Conservation (phyloP, 768 basidiomycete species). For the Collybia mongolica region DNA sequence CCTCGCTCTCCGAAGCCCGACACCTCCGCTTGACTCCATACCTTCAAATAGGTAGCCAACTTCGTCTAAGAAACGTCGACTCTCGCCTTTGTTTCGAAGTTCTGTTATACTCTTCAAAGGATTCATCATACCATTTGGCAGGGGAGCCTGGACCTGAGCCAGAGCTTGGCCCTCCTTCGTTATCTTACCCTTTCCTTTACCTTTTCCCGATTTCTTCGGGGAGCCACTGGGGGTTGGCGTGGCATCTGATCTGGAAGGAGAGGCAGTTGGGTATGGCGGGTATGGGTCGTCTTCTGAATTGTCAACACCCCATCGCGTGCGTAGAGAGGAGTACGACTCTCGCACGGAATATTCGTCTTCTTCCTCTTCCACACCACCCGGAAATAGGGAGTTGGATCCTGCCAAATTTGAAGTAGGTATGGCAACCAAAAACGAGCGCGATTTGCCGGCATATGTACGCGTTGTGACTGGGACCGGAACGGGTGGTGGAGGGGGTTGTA, state of each 20-base stretch:
- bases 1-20: slow-evolving; percentile 70
- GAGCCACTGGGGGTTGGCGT: slow-evolving; percentile 34
- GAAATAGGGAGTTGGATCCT: slow-evolving; percentile 7
- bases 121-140: slow-evolving; percentile 66
- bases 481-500: slow-evolving; percentile 23
- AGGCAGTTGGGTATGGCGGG: slow-evolving; percentile 22
- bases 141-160: slow-evolving; percentile 11
- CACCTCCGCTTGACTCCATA: slow-evolving; percentile 48
- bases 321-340: slow-evolving; percentile 77
- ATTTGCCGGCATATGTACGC: slow-evolving; percentile 72
- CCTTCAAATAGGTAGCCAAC: slow-evolving; percentile 86
- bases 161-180: slow-evolving; percentile 12
- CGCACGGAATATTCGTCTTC: slow-evolving; percentile 52
- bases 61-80: slow-evolving; percentile 77
- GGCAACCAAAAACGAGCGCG: slow-evolving; percentile 77
- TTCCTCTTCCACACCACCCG: slow-evolving; percentile 26
- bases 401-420: slow-evolving; percentile 40
- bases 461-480: slow-evolving; percentile 35
- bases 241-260: slow-evolving; percentile 31
- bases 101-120: slow-evolving; percentile 81
- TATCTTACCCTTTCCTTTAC: slow-evolving; percentile 32
- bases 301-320: slow-evolving; percentile 81
- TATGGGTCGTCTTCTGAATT: slow-evolving; percentile 72
- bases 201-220: slow-evolving; percentile 35
- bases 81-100: slow-evolving; percentile 77